A percentile compares a stretch with the other conserved stretches of the same genome.
These are phyloP conservation scores for Craterostigma plantagineum DNA, from an alignment of 257 asterid species.

Conservation along the genomic window DNA sequence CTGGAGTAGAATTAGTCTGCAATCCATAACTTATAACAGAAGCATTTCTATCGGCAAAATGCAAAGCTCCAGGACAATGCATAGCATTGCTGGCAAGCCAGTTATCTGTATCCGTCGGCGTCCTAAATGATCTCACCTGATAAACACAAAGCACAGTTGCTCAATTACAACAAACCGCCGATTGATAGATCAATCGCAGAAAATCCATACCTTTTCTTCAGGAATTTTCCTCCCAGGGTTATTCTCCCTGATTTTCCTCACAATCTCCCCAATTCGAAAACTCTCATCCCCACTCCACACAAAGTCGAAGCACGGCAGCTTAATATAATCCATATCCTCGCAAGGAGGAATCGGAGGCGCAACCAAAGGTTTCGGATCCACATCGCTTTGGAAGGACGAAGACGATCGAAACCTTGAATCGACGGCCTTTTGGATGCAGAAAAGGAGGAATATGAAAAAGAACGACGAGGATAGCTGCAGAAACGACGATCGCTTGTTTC, in stretches of 20 bases:
- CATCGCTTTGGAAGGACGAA: slow-evolving; percentile 20
- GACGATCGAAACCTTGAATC: slow-evolving; percentile 41
- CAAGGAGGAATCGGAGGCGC: slow-evolving; percentile 63
- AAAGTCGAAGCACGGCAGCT: slow-evolving; percentile 64
- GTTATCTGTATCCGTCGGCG: slow-evolving; percentile 46
- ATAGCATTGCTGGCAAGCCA: slow-evolving; percentile 77
- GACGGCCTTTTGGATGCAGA: slow-evolving; percentile 52
- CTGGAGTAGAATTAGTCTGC: slow-evolving; percentile 78
- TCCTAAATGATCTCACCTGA: slow-evolving; percentile 51
- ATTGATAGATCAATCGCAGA: neutral
- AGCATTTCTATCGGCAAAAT: slow-evolving; percentile 59
- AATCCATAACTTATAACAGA: slow-evolving; percentile 73
- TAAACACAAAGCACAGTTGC: slow-evolving; percentile 8
- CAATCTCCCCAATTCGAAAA: slow-evolving; percentile 32
- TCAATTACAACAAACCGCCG: neutral
- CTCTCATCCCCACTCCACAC: slow-evolving; percentile 71
- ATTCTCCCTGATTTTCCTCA: slow-evolving; percentile 35
- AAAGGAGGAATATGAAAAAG: slow-evolving; percentile 61
- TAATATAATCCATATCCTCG: slow-evolving; percentile 41
- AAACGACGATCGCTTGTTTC: slow-evolving; percentile 65
- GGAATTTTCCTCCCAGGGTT: slow-evolving; percentile 73
- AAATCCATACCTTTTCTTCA: slow-evolving; percentile 21
- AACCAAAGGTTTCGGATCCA: slow-evolving; percentile 31
- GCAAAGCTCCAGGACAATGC: slow-evolving; percentile 81
- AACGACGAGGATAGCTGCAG: slow-evolving; percentile 63